Conservation (phyloP, 164 flowering plant species). For the Pachysandra terminalis region DNA sequence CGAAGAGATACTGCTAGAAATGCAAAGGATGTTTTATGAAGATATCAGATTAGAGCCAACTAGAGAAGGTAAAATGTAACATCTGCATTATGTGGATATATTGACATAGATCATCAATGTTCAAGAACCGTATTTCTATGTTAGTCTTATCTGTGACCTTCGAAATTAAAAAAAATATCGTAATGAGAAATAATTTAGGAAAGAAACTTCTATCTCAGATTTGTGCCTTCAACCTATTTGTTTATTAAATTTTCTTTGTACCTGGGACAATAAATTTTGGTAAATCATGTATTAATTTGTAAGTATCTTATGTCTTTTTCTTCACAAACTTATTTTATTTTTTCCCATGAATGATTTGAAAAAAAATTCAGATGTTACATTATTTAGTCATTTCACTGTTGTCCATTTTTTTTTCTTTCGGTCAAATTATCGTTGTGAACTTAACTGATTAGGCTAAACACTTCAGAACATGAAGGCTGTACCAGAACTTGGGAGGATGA, state of each 20-base stretch:
- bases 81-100: not conserved
- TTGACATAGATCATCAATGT: not conserved
- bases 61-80: constrained; percentile 33
- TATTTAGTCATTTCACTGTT: not conserved
- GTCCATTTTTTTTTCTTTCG: not conserved
- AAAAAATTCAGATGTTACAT: too few species aligned
- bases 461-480: constrained; percentile 41
- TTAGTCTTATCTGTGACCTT: too few species aligned
- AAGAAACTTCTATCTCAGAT: too few species aligned
- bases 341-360: too few species aligned
- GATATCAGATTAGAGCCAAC: constrained; percentile 42
- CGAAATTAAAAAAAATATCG: too few species aligned
- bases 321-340: too few species aligned
- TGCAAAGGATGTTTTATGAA: constrained; percentile 82
- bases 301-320: too few species aligned
- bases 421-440: not conserved
- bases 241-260: too few species aligned
- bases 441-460: constrained; percentile 13
- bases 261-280: too few species aligned
- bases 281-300: too few species aligned
- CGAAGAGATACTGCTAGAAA: constrained; percentile 75
- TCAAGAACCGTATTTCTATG: not conserved
- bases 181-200: too few species aligned
- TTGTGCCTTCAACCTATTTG: too few species aligned
- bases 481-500: constrained; percentile 58